phyloP scores from a whole-genome alignment of 225 moss, liverwort and hornwort species.

The Pseudisothecium myosuroides region DNA sequence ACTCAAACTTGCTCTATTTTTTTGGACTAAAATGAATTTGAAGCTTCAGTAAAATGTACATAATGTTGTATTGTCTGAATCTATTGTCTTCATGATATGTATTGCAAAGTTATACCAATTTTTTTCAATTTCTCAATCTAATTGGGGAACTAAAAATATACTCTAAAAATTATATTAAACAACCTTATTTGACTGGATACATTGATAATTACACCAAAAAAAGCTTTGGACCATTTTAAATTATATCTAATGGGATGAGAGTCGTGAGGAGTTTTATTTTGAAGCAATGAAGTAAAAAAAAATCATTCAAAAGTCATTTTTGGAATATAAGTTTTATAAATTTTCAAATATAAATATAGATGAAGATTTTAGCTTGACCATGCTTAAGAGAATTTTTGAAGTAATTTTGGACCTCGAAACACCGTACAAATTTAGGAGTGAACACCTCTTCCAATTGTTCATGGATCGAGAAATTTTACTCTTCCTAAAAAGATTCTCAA shows the following conservation, averaged over 20 bases:
- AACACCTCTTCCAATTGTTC: no score
- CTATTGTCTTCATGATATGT: no score
- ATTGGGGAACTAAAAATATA: not conserved
- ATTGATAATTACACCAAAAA: not conserved
- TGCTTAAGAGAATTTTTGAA: not conserved
- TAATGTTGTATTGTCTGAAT: not conserved
- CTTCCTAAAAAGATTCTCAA: no score
- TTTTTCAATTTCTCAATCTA: not conserved
- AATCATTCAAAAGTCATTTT: not conserved
- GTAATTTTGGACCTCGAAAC: not conserved
- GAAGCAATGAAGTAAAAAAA: not conserved
- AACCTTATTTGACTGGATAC: no score
- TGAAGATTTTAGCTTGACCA: not conserved
- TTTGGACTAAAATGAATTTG: not conserved
- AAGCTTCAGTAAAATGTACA: not conserved
- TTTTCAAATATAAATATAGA: not conserved
- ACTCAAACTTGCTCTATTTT: no score
- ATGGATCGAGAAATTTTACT: not conserved
- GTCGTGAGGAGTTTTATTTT: not conserved
- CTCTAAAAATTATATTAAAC: not conserved
- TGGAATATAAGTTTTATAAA: rapidly evolving
- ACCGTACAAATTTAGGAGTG: no score
- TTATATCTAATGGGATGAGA: not conserved
- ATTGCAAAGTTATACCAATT: not conserved
- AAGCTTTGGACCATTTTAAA: not conserved